Percentiles rank a stretch among this genome's conserved stretches.
These are phyloP conservation scores for Vigna angularis DNA, from an alignment of 306 rosid species.

Conservation along the genomic window DNA sequence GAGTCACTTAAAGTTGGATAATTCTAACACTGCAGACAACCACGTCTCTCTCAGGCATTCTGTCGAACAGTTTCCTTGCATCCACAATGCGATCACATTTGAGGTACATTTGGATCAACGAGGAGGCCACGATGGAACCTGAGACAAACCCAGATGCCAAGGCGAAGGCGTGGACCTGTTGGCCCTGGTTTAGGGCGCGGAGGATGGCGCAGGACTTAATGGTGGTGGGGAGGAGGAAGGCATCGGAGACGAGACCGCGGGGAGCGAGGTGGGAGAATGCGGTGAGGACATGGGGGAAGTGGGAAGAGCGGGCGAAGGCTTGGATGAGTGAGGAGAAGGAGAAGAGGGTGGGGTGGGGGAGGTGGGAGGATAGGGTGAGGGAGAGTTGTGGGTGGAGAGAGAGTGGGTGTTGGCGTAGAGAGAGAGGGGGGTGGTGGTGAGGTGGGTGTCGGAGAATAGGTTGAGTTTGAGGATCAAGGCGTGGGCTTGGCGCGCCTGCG, in stretches of 20 bases:
- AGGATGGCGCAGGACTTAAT: conserved; percentile 72
- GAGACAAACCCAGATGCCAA: conserved; percentile 53
- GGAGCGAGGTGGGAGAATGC: conserved; percentile 63
- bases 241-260: conserved; percentile 58
- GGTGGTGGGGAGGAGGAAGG: conserved; percentile 69
- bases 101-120: conserved; percentile 71
- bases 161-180: conserved; percentile 64
- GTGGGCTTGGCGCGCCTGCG: conserved; percentile 62
- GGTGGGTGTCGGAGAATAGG: conserved; percentile 49
- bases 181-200: conserved; percentile 46
- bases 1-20: too few species aligned
- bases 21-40: conserved; percentile 59
- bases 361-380: conserved; percentile 51
- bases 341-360: conserved; percentile 61
- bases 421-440: conserved; percentile 69
- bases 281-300: conserved; percentile 53
- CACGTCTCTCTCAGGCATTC: conserved; percentile 62
- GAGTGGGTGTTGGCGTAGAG: conserved; percentile 61
- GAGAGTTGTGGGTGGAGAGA: conserved; percentile 48
- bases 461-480: conserved; percentile 60
- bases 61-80: conserved; percentile 68
- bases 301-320: conserved; percentile 57
- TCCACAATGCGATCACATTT: conserved; percentile 52
- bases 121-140: conserved; percentile 62
- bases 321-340: conserved; percentile 68